Evolutionary conservation across 2,329 filamentous ascomycete species (phyloP).

Genomic region (Knoxdaviesia proteae): DNA sequence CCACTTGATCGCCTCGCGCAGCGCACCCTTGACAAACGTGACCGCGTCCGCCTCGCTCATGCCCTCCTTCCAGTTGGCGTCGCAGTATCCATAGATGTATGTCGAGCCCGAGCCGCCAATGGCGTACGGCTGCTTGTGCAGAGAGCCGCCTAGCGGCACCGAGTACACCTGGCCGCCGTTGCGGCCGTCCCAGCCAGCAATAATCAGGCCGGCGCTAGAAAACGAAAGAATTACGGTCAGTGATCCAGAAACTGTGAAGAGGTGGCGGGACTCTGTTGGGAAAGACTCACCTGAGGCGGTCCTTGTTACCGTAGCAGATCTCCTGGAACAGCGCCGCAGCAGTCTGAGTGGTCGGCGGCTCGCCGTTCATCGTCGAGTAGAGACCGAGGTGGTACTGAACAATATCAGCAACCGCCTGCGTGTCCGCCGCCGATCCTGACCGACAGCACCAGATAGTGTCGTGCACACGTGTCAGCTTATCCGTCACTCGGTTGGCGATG

Average conservation of each 20-base stretch:
- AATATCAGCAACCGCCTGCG: slow-evolving; percentile 93
- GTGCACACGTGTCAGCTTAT: slow-evolving; percentile 96
- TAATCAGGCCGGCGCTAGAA: slow-evolving; percentile 77
- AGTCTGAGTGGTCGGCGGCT: slow-evolving; percentile 81
- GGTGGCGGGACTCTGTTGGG: too few species aligned
- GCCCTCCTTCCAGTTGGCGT: slow-evolving; percentile 82
- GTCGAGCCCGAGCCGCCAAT: slow-evolving; percentile 95
- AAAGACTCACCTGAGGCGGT: slow-evolving; percentile 53
- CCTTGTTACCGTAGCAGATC: slow-evolving; percentile 95
- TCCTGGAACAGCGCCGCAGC: slow-evolving; percentile 95
- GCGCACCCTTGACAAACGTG: slow-evolving; percentile 74
- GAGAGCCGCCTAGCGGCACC: slow-evolving; percentile 84
- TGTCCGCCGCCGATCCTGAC: slow-evolving; percentile 91
- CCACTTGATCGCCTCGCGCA: slow-evolving; percentile 96
- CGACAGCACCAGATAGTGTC: slow-evolving; percentile 99
- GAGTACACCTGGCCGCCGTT: slow-evolving; percentile 96
- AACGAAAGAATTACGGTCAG: slow-evolving; percentile 4
- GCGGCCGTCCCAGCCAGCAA: slow-evolving; percentile 90
- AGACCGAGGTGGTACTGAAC: slow-evolving; percentile 91
- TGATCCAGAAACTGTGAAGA: too few species aligned
- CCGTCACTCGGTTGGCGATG: slow-evolving; percentile 96
- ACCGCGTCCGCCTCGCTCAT: slow-evolving; percentile 90
- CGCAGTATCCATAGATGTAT: slow-evolving; percentile 98
- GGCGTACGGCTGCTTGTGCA: slow-evolving; percentile 91
- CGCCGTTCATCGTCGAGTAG: slow-evolving; percentile 77